Conservation (phyloP, 164 flowering plant species). For the Stephania yunnanensis region DNA sequence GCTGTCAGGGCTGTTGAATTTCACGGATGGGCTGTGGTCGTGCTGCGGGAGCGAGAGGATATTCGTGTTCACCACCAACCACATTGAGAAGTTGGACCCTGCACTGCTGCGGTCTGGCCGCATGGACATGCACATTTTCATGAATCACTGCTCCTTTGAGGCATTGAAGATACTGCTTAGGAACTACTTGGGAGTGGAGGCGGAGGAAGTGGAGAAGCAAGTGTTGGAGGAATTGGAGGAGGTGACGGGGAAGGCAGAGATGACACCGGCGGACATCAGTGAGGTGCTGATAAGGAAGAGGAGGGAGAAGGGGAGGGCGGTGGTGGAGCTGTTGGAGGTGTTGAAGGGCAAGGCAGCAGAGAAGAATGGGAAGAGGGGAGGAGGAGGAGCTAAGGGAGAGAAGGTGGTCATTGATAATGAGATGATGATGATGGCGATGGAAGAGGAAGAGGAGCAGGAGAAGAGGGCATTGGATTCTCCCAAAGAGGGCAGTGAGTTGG, state of each 20-base stretch:
- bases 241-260: slow-evolving; percentile 50
- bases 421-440: slow-evolving; percentile 12
- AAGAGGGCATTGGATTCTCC: slow-evolving; percentile 68
- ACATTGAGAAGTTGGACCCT: slow-evolving; percentile 78
- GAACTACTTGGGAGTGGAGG: slow-evolving; percentile 50
- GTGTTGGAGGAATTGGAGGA: slow-evolving; percentile 30
- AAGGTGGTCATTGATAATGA: not conserved
- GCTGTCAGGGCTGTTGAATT: slow-evolving; percentile 75
- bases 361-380: slow-evolving; percentile 7
- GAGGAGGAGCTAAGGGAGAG: slow-evolving; percentile 8
- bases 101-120: slow-evolving; percentile 78
- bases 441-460: slow-evolving; percentile 50
- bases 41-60: slow-evolving; percentile 90
- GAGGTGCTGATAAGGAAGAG: slow-evolving; percentile 76
- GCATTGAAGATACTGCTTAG: slow-evolving; percentile 59
- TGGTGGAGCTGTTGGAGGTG: slow-evolving; percentile 42
- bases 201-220: not conserved
- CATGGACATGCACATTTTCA: slow-evolving; percentile 83
- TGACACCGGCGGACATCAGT: slow-evolving; percentile 89
- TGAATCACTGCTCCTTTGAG: slow-evolving; percentile 58
- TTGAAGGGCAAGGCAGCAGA: slow-evolving; percentile 38
- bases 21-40: slow-evolving; percentile 91
- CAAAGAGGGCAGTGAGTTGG: slow-evolving; percentile 19
- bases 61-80: slow-evolving; percentile 88
- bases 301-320: slow-evolving; percentile 43